A percentile compares a stretch with the other conserved stretches of the same genome.
These are phyloP conservation scores for Alternaria solani DNA, from an alignment of 2,329 filamentous ascomycete species.

Conservation along the genomic window DNA sequence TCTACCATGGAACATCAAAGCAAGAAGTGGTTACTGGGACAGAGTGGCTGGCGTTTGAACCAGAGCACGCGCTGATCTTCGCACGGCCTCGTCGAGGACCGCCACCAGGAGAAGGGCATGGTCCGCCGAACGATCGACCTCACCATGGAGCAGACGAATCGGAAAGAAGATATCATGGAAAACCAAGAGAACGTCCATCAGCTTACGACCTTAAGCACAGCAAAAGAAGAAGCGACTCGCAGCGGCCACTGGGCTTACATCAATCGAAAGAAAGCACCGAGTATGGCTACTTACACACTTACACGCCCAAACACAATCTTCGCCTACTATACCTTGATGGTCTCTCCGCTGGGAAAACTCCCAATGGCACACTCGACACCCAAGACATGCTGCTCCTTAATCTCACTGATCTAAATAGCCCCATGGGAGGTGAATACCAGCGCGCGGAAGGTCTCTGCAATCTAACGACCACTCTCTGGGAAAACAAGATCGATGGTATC, in stretches of 20 bases:
- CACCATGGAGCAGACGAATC: background rate
- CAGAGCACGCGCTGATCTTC: conserved; percentile 75
- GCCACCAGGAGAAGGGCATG: conserved; percentile 11
- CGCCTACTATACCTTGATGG: conserved; percentile 74
- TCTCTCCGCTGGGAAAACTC: conserved; percentile 71
- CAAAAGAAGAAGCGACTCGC: background rate
- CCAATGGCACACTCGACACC: conserved; percentile 71
- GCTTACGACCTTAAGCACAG: background rate
- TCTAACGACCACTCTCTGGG: conserved; percentile 60
- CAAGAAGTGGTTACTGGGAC: conserved; percentile 52
- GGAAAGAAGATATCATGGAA: background rate
- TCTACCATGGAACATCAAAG: conserved; percentile 70
- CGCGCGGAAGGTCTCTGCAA: conserved; percentile 67
- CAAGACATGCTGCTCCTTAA: conserved; percentile 69
- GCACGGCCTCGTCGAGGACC: conserved; percentile 9
- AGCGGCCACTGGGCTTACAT: conserved; percentile 10
- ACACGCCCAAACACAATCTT: conserved; percentile 65
- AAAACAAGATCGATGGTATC: conserved; percentile 66
- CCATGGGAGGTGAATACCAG: conserved; percentile 57
- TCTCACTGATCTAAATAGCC: conserved; percentile 18
- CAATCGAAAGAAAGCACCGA: background rate
- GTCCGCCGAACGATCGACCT: background rate
- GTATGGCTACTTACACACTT: conserved; percentile 71
- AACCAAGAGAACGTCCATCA: background rate
- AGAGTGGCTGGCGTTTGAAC: conserved; percentile 80